A percentile compares a stretch with the other conserved stretches of the same genome.
phyloP scores from a whole-genome alignment of 495 filamentous ascomycete genomes.

The Endocarpon pusillum region DNA sequence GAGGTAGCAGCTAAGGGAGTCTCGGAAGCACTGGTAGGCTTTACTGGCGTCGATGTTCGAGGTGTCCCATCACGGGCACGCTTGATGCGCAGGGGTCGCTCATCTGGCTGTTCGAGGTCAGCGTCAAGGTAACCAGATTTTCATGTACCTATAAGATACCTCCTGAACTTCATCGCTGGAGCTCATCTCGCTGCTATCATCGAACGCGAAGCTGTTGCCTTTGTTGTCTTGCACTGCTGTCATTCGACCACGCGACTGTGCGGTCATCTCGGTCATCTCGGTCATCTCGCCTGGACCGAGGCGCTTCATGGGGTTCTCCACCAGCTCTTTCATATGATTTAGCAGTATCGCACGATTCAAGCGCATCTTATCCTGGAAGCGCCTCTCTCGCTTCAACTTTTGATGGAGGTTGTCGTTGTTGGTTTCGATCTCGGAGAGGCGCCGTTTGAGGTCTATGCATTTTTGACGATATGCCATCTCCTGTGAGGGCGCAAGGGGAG shows the following conservation, averaged over 20 bases:
- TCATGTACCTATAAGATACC: constrained; percentile 4
- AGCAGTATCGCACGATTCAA: constrained; percentile 79
- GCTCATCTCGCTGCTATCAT: constrained; percentile 10
- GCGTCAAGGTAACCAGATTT: not conserved
- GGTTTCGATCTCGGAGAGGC: constrained; percentile 77
- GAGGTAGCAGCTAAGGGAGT: not conserved
- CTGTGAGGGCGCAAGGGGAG: constrained; percentile 50
- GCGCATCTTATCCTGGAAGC: constrained; percentile 80
- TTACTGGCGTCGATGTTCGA: not conserved
- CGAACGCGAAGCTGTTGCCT: constrained; percentile 8
- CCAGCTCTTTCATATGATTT: constrained; percentile 76
- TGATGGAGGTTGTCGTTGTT: constrained; percentile 66
- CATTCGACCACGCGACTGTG: constrained; percentile 12
- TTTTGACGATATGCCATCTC: constrained; percentile 93
- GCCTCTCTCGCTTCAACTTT: constrained; percentile 62
- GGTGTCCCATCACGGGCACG: constrained; percentile 41
- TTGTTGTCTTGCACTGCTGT: constrained; percentile 9
- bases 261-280: constrained; percentile 21
- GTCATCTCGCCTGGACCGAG: constrained; percentile 16
- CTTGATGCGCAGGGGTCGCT: constrained; percentile 80
- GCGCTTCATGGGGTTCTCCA: constrained; percentile 24
- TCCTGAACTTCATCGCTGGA: not conserved
- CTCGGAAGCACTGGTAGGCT: not conserved
- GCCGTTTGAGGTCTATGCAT: constrained; percentile 86
- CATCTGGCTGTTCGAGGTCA: constrained; percentile 48